phyloP scores from a whole-genome alignment of 441 rosid genomes.

The Corymbia citriodora region DNA sequence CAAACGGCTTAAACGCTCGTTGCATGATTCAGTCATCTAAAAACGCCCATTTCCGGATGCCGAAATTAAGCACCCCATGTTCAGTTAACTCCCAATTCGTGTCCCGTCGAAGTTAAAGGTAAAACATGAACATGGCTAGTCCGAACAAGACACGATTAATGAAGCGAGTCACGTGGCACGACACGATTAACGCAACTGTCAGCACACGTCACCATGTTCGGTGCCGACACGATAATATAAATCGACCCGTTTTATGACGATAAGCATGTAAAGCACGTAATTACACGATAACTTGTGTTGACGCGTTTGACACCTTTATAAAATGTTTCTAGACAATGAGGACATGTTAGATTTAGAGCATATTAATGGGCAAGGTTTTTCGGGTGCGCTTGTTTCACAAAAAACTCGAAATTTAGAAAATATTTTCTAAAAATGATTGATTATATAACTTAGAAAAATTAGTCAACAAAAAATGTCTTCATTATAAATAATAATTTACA shows the following conservation, averaged over 20 bases:
- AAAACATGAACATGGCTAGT: background rate
- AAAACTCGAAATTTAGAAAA: too few relatives aligned
- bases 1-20: background rate
- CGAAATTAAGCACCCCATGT: background rate
- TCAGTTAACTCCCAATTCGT: background rate
- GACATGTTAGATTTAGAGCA: too few relatives aligned
- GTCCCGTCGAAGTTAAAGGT: background rate
- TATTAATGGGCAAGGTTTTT: too few relatives aligned
- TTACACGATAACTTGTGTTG: background rate
- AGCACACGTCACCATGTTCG: background rate
- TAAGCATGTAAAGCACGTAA: background rate
- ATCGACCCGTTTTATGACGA: background rate
- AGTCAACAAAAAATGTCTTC: too few relatives aligned
- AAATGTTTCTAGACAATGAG: background rate
- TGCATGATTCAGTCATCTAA: background rate
- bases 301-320: too few relatives aligned
- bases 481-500: too few relatives aligned
- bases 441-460: too few relatives aligned
- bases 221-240: background rate
- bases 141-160: fast-evolving
- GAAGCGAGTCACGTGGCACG: fast-evolving
- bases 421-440: too few relatives aligned
- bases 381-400: too few relatives aligned
- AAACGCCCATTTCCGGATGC: background rate
- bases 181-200: fast-evolving